Conservation (phyloP, 352 stramenopile species). For the Pilasporangium apinafurcum region DNA sequence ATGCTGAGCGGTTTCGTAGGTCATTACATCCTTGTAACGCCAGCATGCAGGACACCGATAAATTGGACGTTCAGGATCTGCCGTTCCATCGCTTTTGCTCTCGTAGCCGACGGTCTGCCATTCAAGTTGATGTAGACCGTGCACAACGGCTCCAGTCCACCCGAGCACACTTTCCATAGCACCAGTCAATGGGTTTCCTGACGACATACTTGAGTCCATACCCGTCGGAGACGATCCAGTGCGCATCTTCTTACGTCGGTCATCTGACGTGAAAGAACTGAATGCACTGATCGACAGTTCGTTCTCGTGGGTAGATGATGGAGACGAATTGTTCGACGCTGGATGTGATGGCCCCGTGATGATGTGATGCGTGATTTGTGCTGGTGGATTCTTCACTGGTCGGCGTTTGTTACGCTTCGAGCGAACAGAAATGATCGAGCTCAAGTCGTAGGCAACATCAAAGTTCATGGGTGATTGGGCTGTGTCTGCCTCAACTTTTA, state of each 20-base stretch:
- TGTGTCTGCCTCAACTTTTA: conserved; percentile 90
- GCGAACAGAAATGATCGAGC: conserved; percentile 88
- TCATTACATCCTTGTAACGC: conserved; percentile 84
- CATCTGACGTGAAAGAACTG: conserved; percentile 47
- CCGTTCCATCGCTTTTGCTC: conserved; percentile 58
- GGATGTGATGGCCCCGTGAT: conserved; percentile 60
- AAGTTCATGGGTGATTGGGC: conserved; percentile 82
- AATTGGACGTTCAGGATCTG: conserved; percentile 67
- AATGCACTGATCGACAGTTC: conserved; percentile 46
- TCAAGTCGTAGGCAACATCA: conserved; percentile 88
- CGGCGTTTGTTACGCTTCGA: conserved; percentile 94
- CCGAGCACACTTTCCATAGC: conserved; percentile 71
- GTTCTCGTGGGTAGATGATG: conserved; percentile 60
- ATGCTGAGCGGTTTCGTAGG: conserved; percentile 75
- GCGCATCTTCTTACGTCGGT: conserved; percentile 67
- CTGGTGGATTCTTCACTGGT: conserved; percentile 34
- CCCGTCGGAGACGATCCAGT: conserved; percentile 12
- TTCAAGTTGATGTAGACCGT: conserved; percentile 72
- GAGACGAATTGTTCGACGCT: conserved; percentile 59
- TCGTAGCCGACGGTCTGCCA: conserved; percentile 81
- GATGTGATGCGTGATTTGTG: conserved; percentile 69
- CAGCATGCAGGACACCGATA: conserved; percentile 80
- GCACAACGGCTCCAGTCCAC: conserved; percentile 68
- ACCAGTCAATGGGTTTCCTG: conserved; percentile 36
- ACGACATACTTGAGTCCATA: conserved; percentile 13